phyloP scores from a whole-genome alignment of 2,329 filamentous ascomycete genomes.

The Calcarisporium arbuscula region DNA sequence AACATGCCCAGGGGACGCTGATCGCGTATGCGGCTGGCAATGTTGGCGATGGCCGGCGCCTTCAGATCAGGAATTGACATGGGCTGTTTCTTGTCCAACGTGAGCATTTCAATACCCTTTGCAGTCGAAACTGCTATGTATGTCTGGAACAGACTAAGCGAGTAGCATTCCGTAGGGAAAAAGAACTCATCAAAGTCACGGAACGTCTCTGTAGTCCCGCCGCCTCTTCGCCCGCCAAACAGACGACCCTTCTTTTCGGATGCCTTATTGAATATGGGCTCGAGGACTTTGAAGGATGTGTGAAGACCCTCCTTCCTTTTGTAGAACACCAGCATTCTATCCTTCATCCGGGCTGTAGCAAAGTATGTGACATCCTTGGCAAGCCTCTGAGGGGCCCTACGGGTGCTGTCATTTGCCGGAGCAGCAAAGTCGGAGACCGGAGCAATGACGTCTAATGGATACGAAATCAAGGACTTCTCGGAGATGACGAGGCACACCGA shows the following conservation, averaged over 20 bases:
- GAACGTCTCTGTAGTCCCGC: constrained; percentile 86
- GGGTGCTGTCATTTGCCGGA: constrained; percentile 62
- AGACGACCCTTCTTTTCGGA: constrained; percentile 72
- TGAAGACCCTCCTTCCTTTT: constrained; percentile 91
- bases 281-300: constrained; percentile 93
- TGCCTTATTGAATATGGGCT: constrained; percentile 91
- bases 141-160: constrained; percentile 92
- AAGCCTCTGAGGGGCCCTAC: constrained; percentile 85
- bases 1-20: constrained; percentile 94
- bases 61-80: constrained; percentile 89
- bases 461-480: constrained; percentile 86
- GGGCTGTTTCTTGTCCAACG: constrained; percentile 92
- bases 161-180: constrained; percentile 89
- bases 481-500: constrained; percentile 86
- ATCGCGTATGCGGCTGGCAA: constrained; percentile 74
- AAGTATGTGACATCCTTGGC: constrained; percentile 96
- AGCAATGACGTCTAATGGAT: constrained; percentile 81
- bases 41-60: constrained; percentile 71
- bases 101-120: constrained; percentile 92
- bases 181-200: constrained; percentile 99
- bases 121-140: constrained; percentile 87
- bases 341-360: constrained; percentile 93
- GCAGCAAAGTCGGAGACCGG: constrained; percentile 56
- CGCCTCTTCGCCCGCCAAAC: constrained; percentile 51
- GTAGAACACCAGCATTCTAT: constrained; percentile 89